These are phyloP conservation scores for Misopates orontium DNA, from an alignment of 257 asterid species.

Conservation along the genomic window DNA sequence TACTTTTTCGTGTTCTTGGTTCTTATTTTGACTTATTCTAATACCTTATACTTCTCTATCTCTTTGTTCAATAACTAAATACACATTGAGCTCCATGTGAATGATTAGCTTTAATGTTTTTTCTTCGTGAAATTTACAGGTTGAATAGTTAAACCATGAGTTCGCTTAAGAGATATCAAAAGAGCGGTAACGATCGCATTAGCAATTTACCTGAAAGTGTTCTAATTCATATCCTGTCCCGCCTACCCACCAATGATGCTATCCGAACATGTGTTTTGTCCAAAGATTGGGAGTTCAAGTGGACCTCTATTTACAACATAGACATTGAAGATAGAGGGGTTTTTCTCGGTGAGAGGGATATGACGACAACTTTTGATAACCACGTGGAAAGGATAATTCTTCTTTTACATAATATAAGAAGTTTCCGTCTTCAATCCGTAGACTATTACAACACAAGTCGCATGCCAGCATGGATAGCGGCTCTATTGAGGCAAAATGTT, in stretches of 20 bases:
- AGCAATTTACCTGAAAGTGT: neutral
- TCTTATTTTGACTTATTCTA: too few relatives aligned
- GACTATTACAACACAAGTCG: neutral
- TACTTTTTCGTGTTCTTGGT: too few relatives aligned
- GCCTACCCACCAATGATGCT: neutral
- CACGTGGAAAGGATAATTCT: neutral
- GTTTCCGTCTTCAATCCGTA: neutral
- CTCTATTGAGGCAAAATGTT: neutral
- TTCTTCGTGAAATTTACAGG: too few relatives aligned
- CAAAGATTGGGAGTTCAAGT: neutral
- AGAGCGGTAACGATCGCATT: neutral
- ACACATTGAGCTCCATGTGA: too few relatives aligned
- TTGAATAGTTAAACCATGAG: too few relatives aligned
- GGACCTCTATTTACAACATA: slow-evolving; percentile 5
- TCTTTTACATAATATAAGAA: neutral
- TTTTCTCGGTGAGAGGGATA: neutral
- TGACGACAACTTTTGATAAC: neutral
- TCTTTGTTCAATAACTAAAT: too few relatives aligned
- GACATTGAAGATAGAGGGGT: neutral
- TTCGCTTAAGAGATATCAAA: neutral
- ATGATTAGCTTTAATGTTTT: too few relatives aligned
- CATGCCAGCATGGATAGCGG: neutral
- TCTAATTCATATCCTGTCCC: slow-evolving; percentile 2
- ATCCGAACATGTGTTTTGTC: slow-evolving; percentile 6
- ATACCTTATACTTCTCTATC: too few relatives aligned